phyloP scores from a whole-genome alignment of 2,329 filamentous ascomycete genomes.

The Scytalidium lignicola region DNA sequence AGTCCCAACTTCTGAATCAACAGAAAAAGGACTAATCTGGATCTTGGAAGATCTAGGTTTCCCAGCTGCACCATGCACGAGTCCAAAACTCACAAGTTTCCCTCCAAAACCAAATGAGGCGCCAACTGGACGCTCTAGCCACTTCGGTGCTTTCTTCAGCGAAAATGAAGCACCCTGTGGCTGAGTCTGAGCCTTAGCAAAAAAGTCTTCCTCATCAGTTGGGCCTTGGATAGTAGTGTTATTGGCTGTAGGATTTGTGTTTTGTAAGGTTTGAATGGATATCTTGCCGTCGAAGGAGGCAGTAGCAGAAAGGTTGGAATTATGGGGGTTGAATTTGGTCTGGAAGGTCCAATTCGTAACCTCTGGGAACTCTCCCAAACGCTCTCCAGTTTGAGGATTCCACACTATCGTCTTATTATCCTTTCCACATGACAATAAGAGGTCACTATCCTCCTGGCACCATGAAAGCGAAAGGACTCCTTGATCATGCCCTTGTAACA shows the following conservation, averaged over 20 bases:
- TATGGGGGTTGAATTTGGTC: slow-evolving; percentile 88
- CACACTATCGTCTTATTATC: slow-evolving; percentile 94
- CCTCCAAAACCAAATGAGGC: slow-evolving; percentile 95
- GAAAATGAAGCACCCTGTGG: slow-evolving; percentile 89
- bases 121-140: slow-evolving; percentile 80
- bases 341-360: slow-evolving; percentile 99
- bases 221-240: slow-evolving; percentile 62
- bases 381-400: slow-evolving; percentile 89
- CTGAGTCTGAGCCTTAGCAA: slow-evolving; percentile 86
- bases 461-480: slow-evolving; percentile 91
- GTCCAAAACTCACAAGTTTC: slow-evolving; percentile 74
- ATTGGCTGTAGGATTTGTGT: slow-evolving; percentile 74
- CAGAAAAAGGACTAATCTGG: slow-evolving; percentile 79
- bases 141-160: slow-evolving; percentile 78
- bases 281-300: slow-evolving; percentile 98
- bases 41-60: slow-evolving; percentile 70
- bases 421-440: slow-evolving; percentile 90
- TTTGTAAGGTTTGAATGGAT: slow-evolving; percentile 86
- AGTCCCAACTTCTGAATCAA: slow-evolving; percentile 78
- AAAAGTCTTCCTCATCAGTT: slow-evolving; percentile 92
- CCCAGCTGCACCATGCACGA: slow-evolving; percentile 51
- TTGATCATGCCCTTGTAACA: slow-evolving; percentile 86
- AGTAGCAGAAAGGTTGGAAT: slow-evolving; percentile 87
- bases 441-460: slow-evolving; percentile 85
- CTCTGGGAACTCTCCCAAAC: slow-evolving; percentile 88